Evolutionary conservation across 2,329 filamentous ascomycete species (phyloP).

Genomic region (Dichotomopilus funicola): DNA sequence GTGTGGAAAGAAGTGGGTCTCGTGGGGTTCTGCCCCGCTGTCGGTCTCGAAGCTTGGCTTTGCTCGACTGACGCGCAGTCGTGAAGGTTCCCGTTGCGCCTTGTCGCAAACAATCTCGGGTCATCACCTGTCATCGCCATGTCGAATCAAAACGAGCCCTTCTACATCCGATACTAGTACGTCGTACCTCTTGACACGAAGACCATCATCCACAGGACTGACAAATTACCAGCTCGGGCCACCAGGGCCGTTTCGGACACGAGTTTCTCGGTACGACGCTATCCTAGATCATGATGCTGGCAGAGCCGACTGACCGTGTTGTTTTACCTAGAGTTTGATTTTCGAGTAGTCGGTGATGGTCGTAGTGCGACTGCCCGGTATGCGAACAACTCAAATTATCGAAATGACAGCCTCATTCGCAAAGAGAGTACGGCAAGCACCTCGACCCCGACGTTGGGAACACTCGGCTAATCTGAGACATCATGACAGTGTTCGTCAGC

Average conservation of each 20-base stretch:
- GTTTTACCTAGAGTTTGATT: slow-evolving; percentile 73
- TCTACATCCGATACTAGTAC: slow-evolving; percentile 98
- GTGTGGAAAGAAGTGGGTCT: background rate
- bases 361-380: slow-evolving; percentile 91
- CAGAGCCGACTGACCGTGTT: background rate
- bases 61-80: slow-evolving; percentile 12
- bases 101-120: slow-evolving; percentile 43
- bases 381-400: slow-evolving; percentile 99
- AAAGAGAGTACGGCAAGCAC: slow-evolving; percentile 79
- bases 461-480: background rate
- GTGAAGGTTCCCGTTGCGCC: slow-evolving; percentile 15
- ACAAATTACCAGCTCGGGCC: slow-evolving; percentile 66
- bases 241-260: slow-evolving; percentile 94
- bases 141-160: slow-evolving; percentile 68
- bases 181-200: slow-evolving; percentile 26
- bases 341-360: slow-evolving; percentile 85
- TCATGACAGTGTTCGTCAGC: slow-evolving; percentile 86
- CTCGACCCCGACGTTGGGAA: background rate
- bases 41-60: background rate
- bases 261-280: slow-evolving; percentile 76
- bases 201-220: slow-evolving; percentile 11
- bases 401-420: slow-evolving; percentile 94
- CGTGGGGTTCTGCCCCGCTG: slow-evolving; percentile 23
- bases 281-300: background rate
- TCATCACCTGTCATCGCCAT: slow-evolving; percentile 36